phyloP scores from a whole-genome alignment of 352 stramenopile genomes.

The Thraustochytrium aureum region DNA sequence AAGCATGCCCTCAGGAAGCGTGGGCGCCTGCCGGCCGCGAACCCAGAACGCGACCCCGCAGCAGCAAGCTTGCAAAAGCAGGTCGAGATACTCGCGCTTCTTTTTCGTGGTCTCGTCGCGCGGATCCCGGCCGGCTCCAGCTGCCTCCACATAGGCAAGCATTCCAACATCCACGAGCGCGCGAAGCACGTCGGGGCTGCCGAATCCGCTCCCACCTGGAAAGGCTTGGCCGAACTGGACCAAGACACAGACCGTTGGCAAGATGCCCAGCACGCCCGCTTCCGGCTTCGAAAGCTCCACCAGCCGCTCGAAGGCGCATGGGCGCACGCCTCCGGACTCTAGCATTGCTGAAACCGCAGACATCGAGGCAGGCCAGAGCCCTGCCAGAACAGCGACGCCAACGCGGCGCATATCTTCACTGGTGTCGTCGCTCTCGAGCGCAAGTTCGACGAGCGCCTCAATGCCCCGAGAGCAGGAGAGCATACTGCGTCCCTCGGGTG shows the following conservation, averaged over 20 bases:
- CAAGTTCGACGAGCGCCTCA: too few species aligned
- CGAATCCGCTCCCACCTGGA: background rate
- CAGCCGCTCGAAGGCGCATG: background rate
- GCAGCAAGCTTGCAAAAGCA: slow-evolving; percentile 12
- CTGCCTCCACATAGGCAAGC: background rate
- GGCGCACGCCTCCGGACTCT: background rate
- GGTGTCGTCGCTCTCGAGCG: background rate
- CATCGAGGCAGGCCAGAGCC: too few species aligned
- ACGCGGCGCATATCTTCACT: background rate
- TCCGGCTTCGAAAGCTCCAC: background rate
- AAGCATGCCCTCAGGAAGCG: background rate
- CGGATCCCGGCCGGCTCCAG: background rate
- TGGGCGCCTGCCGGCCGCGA: background rate
- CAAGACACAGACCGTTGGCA: background rate
- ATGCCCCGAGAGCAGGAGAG: too few species aligned
- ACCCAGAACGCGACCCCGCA: slow-evolving; percentile 5
- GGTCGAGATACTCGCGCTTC: background rate
- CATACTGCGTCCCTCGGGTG: too few species aligned
- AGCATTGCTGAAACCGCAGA: background rate
- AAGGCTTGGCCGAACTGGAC: background rate
- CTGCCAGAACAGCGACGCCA: background rate
- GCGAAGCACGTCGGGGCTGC: background rate
- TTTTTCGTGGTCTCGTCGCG: background rate
- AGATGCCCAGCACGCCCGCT: background rate
- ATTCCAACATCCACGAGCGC: background rate